A percentile compares a stretch with the other conserved stretches of the same genome.
These are phyloP conservation scores for Gossypium thurberi DNA, from an alignment of 345 rosid species.

Conservation along the genomic window DNA sequence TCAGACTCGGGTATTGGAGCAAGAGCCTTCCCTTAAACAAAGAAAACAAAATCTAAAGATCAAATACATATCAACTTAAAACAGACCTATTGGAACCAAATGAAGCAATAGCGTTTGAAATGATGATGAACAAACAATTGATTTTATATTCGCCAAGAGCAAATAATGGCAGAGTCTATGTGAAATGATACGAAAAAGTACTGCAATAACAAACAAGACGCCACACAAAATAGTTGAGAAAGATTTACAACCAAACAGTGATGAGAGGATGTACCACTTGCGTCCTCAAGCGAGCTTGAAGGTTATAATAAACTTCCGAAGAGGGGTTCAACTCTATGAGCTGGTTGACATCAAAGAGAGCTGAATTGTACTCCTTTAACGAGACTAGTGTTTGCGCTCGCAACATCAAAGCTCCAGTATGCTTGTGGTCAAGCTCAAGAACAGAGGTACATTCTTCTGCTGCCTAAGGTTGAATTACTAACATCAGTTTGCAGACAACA, in stretches of 20 bases:
- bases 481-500: constrained; percentile 7
- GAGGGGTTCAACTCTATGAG: constrained; percentile 77
- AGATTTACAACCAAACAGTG: neutral
- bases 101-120: neutral
- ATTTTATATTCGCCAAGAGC: neutral
- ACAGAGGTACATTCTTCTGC: constrained; percentile 89
- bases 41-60: constrained; percentile 20
- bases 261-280: constrained; percentile 57
- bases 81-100: neutral
- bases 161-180: neutral
- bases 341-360: constrained; percentile 82
- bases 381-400: constrained; percentile 91
- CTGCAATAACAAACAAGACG: neutral
- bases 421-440: constrained; percentile 86
- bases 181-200: neutral
- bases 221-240: neutral
- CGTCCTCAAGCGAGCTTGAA: constrained; percentile 77
- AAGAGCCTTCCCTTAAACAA: constrained; percentile 83
- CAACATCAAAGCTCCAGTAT: constrained; percentile 86
- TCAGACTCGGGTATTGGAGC: constrained; percentile 95
- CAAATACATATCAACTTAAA: neutral
- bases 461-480: constrained; percentile 42
- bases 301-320: constrained; percentile 73
- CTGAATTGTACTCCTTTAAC: constrained; percentile 74
- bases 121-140: neutral